Evolutionary conservation across 345 rosid species (phyloP).

Genomic region (Aquilaria malaccensis): DNA sequence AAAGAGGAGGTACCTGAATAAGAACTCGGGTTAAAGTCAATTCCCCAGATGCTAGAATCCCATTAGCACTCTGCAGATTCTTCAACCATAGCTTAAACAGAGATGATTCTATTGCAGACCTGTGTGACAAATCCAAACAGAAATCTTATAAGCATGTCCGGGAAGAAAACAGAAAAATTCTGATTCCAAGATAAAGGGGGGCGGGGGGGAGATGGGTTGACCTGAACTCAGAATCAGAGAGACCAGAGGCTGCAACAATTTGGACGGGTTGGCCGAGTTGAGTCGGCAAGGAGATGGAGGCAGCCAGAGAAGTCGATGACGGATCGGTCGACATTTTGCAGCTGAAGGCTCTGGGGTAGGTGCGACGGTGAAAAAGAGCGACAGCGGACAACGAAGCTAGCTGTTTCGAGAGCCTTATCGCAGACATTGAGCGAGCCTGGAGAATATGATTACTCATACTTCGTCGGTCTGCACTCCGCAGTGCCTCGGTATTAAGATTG

Average conservation of each 20-base stretch:
- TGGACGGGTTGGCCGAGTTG: slow-evolving; percentile 57
- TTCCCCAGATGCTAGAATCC: slow-evolving; percentile 56
- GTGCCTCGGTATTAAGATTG: no score
- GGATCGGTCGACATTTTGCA: slow-evolving; percentile 30
- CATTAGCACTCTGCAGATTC: slow-evolving; percentile 65
- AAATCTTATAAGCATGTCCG: neutral
- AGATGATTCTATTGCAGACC: slow-evolving; percentile 65
- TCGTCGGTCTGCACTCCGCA: no score
- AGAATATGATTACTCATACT: neutral
- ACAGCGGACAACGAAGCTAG: slow-evolving; percentile 9
- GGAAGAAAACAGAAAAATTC: neutral
- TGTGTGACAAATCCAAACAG: slow-evolving; percentile 11
- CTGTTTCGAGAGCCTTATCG: slow-evolving; percentile 21
- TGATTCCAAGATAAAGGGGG: neutral
- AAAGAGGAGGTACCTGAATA: slow-evolving; percentile 47
- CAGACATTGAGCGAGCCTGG: slow-evolving; percentile 7
- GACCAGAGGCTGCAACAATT: slow-evolving; percentile 50
- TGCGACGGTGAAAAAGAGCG: slow-evolving; percentile 14
- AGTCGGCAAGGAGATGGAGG: slow-evolving; percentile 37
- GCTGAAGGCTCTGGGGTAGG: slow-evolving; percentile 6
- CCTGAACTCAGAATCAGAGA: slow-evolving; percentile 71
- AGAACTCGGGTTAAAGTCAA: slow-evolving; percentile 56
- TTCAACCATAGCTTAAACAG: slow-evolving; percentile 77
- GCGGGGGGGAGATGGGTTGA: slow-evolving; percentile 2
- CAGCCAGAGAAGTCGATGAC: slow-evolving; percentile 26